Conservation (phyloP, 768 basidiomycete species). For the Mycena galericulata region DNA sequence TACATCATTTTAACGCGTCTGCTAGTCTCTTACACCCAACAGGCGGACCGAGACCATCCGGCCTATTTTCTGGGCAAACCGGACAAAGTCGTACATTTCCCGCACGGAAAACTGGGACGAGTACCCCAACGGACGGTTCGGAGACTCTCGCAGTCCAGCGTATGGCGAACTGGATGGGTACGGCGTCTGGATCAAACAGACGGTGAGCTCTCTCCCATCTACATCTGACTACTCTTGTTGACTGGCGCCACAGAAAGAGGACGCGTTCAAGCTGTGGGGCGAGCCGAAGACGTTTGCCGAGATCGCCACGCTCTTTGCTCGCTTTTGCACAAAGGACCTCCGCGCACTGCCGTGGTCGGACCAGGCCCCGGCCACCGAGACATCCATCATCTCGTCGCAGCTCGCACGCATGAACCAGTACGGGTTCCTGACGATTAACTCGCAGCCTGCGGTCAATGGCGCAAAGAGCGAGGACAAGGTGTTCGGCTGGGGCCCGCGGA, state of each 20-base stretch:
- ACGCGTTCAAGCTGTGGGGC: conserved; percentile 91
- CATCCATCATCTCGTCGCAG: conserved; percentile 79
- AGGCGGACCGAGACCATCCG: conserved; percentile 93
- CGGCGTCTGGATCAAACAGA: conserved; percentile 92
- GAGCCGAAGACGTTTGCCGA: conserved; percentile 76
- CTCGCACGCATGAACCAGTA: conserved; percentile 89
- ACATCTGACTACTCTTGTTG: conserved; percentile 8
- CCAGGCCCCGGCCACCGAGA: conserved; percentile 87
- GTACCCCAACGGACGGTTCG: conserved; percentile 98
- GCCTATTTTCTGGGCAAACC: conserved; percentile 99
- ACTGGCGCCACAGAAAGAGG: conserved; percentile 72
- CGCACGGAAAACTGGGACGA: conserved; percentile 99
- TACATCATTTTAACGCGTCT: conserved; percentile 27
- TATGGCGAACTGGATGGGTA: conserved; percentile 99
- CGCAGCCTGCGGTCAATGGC: conserved; percentile 95
- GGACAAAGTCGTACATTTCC: conserved; percentile 93
- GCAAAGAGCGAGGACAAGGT: conserved; percentile 84
- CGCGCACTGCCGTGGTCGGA: conserved; percentile 95
- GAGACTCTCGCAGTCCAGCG: conserved; percentile 96
- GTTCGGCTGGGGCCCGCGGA: conserved; percentile 94
- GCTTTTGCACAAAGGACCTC: conserved; percentile 83
- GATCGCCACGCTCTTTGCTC: conserved; percentile 78
- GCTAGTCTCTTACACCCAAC: conserved; percentile 90
- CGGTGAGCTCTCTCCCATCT: conserved; percentile 58
- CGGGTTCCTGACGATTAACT: conserved; percentile 97